Base-by-base conservation (phyloP, 495 filamentous ascomycete genomes). In the Hyaloscypha bicolor region DNA sequence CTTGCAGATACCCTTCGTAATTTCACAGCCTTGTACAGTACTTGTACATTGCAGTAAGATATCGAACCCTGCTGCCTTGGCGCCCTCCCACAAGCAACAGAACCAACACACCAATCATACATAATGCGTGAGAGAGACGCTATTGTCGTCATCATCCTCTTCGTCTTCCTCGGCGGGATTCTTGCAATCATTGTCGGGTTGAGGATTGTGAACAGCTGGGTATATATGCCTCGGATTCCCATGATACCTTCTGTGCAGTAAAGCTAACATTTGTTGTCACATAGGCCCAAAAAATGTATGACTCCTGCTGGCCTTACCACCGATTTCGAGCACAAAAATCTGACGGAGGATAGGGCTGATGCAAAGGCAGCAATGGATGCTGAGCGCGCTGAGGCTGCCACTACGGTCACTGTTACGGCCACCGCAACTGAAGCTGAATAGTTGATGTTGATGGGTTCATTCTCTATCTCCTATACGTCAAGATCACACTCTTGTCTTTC, bases 201-300 rank as follows among this genome's bases (percentile, higher is more conserved):
- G 31, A 62, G 29, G 31, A 11, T 45, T 39, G 21, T 68, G 21
- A 45, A 58, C 9, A 63, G 14, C 6, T 59, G 59, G 48, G 66
- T 68, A 19, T 55, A 22, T 51, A n/a, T n/a, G 2, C 29, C 16
- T 4, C 22, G 30, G 55, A 63, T 33, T 16, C 35, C 6, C 1
- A 6, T 48, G 35, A 48, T 29, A 55, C 19, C 25, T 52, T 9
- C 6, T 39, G 8, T 35, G 25, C 52, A 33, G 52, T 4, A n/a
- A 57, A 12, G 29, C 35, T 51, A 60, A 60, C 31, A 19, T 8
- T 32, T 14, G 5, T 25, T 48, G 16, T 56, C 3, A 29, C 9
- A 5, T 61, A 68, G 66, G 60, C 60, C 21, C 37, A 48, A 55
- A 56, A 48, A 6, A 52, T 51, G 66, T 62, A 62, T 58, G 32